Evolutionary conservation across 2,329 filamentous ascomycete species (phyloP).

Genomic region (Blumeria hordei): DNA sequence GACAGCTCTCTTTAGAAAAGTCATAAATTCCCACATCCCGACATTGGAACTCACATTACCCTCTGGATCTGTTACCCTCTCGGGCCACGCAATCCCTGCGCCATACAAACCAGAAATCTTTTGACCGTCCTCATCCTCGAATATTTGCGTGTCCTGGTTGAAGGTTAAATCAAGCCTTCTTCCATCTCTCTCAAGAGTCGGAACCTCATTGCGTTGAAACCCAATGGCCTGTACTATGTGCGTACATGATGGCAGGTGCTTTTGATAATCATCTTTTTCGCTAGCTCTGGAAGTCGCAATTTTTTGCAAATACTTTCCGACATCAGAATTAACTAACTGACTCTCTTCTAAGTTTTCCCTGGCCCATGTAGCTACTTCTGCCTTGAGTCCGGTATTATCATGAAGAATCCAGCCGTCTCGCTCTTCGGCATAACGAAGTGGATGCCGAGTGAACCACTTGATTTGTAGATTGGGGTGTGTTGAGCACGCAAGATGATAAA

Average conservation of each 20-base stretch:
- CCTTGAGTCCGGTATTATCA: slow-evolving; percentile 42
- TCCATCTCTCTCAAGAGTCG: slow-evolving; percentile 18
- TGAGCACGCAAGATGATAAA: slow-evolving; percentile 26
- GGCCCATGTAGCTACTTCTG: slow-evolving; percentile 33
- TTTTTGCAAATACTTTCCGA: slow-evolving; percentile 12
- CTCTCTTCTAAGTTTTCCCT: slow-evolving; percentile 30
- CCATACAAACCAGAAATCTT: slow-evolving; percentile 29
- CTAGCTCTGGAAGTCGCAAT: slow-evolving; percentile 10
- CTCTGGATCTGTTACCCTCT: slow-evolving; percentile 32
- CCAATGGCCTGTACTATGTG: slow-evolving; percentile 35
- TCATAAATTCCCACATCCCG: slow-evolving; percentile 43
- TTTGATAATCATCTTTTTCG: slow-evolving; percentile 21
- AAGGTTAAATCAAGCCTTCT: slow-evolving; percentile 11
- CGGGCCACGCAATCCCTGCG: slow-evolving; percentile 39
- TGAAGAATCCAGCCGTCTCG: slow-evolving; percentile 38
- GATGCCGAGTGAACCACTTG: slow-evolving; percentile 37
- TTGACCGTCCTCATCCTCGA: slow-evolving; percentile 20
- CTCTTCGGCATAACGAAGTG: slow-evolving; percentile 34
- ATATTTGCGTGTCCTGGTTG: slow-evolving; percentile 19
- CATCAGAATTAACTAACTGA: slow-evolving; percentile 16
- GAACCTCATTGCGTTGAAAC: slow-evolving; percentile 25
- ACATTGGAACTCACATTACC: slow-evolving; percentile 38
- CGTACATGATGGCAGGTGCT: slow-evolving; percentile 24
- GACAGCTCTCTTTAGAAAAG: slow-evolving; percentile 28
- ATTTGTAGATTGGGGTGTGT: slow-evolving; percentile 28